Base-by-base conservation (phyloP, 1,284 basidiomycete species). In the Rhodotorula sp. region DNA sequence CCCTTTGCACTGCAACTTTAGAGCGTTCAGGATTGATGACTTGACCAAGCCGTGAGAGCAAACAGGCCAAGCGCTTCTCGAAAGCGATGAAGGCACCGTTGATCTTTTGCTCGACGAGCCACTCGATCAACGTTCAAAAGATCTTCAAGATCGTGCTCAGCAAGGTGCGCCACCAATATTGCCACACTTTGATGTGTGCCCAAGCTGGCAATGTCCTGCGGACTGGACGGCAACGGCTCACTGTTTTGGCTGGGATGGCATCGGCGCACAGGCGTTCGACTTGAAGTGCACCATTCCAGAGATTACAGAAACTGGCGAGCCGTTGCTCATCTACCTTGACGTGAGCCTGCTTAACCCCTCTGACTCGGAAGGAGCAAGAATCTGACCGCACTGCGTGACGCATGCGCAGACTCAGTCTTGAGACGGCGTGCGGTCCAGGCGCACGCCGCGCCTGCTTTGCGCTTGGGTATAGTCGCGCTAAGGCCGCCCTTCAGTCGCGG, bases 51-150 rank as follows among this genome's bases (percentile, higher is more conserved):
- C 31, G 26, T 29, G n/a, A 3, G 21, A 39, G 68, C 65, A 56
- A 61, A 48, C 78, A 92, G 90, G 93, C 94, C 54, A 93, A 95
- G 81, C 88, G 95, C 76, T 99, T 98, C 83, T 92, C 93, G 67
- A 90, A 93, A 81, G 96, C 96, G 61, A 99, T 98, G 96, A 94
- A 97, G 80, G 94, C 96, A 15, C 96, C 94, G 15, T 85, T 99
- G 78, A 96, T 98, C 82, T 99, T 98, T 83, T 98, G 94, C 83
- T 97, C 94, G 58, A 98, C 96, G 56, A 92, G 92, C 54, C 93
- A 95, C 77, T 93, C 93, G 71, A 97, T 98, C 85, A 98, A 99
- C 82, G 95, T 99, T 65, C 96, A 98, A 65, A 82, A 98, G 86
- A 98, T 98, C 78, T 97, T 97, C 89, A 97, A 97, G 85, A 94